Conservation (phyloP, 192 early-diverging fungal genomes). For the Backusella tuberculispora region DNA sequence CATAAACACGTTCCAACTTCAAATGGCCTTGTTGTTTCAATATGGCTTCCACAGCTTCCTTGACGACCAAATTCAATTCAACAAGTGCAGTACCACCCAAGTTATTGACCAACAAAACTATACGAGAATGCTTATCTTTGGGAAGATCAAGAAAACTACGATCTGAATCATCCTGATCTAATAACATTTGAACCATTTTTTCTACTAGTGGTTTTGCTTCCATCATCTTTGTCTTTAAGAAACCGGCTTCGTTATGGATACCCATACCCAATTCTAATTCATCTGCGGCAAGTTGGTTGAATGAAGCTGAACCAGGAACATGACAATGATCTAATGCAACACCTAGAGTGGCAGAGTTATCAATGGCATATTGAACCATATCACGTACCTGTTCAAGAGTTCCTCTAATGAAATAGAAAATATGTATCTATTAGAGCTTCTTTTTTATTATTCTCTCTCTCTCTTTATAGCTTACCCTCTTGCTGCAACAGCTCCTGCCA, state of each 20-base stretch:
- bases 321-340: conserved; percentile 76
- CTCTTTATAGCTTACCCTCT: conserved; percentile 48
- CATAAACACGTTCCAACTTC: conserved; percentile 58
- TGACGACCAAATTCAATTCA: conserved; percentile 72
- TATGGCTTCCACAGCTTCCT: conserved; percentile 64
- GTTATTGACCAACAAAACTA: conserved; percentile 84
- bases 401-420: conserved; percentile 33
- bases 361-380: conserved; percentile 57
- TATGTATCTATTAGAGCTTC: background rate
- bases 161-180: conserved; percentile 46
- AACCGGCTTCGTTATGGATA: conserved; percentile 87
- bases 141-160: conserved; percentile 40
- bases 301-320: conserved; percentile 66
- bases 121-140: conserved; percentile 32
- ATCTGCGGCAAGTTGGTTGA: conserved; percentile 53
- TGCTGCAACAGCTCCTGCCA: conserved; percentile 74
- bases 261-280: conserved; percentile 79
- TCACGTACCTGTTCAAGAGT: conserved; percentile 60
- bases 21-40: conserved; percentile 33
- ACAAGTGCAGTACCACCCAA: conserved; percentile 76
- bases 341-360: conserved; percentile 79
- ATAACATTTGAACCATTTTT: conserved; percentile 58
- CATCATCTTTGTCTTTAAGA: conserved; percentile 53
- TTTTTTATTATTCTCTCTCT: background rate
- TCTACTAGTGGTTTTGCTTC: conserved; percentile 55